phyloP scores from a whole-genome alignment of 331 rosid species.

The Arachis monticola region DNA sequence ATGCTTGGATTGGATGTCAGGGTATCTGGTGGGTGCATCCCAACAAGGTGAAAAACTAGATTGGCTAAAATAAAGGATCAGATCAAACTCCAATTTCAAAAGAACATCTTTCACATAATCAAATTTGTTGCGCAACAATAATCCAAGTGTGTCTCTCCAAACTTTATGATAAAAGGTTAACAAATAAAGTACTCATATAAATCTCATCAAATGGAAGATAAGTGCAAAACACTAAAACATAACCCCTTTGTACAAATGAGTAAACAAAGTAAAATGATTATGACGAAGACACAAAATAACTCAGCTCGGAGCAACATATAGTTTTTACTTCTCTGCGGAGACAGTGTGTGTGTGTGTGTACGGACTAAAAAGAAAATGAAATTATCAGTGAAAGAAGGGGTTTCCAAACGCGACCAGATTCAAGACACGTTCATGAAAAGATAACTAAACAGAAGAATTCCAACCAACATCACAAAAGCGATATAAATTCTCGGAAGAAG shows the following conservation, averaged over 20 bases:
- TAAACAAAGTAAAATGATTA: not conserved
- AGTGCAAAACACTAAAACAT: slow-evolving; percentile 16
- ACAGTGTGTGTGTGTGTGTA: no score
- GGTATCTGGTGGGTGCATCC: no score
- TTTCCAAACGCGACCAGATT: slow-evolving; percentile 25
- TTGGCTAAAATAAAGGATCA: not conserved
- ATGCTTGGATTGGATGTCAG: not conserved
- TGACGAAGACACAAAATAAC: slow-evolving; percentile 20
- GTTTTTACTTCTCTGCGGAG: not conserved
- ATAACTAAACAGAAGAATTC: slow-evolving; percentile 22
- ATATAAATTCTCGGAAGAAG: slow-evolving; percentile 47
- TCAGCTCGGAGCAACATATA: no score
- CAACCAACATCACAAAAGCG: slow-evolving; percentile 25
- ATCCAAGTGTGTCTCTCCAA: not conserved
- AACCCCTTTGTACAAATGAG: slow-evolving; percentile 7
- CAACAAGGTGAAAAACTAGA: no score
- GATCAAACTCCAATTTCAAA: not conserved
- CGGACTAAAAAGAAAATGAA: not conserved
- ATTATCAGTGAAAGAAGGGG: slow-evolving; percentile 3
- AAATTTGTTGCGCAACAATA: slow-evolving; percentile 2
- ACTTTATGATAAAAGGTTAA: not conserved
- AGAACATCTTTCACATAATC: not conserved
- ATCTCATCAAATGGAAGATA: slow-evolving; percentile 22
- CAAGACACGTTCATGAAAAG: slow-evolving; percentile 26
- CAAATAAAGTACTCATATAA: not conserved